phyloP scores from a whole-genome alignment of 2,329 filamentous ascomycete species.

The Macrophomina phaseolina region DNA sequence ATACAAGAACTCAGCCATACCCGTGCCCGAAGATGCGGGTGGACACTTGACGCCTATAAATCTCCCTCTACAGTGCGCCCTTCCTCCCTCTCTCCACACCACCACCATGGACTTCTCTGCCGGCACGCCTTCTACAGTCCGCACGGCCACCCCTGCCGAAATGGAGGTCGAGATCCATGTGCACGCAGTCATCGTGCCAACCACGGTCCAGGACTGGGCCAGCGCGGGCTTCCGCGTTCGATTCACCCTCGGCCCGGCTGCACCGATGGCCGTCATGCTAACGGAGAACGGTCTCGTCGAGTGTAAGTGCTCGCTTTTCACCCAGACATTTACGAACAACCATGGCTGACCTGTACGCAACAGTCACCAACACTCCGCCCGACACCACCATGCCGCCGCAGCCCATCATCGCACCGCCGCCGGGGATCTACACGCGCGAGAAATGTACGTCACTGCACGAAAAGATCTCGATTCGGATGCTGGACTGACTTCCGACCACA shows the following conservation, averaged over 20 bases:
- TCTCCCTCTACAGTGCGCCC: too few relatives aligned
- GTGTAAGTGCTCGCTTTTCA: neutral
- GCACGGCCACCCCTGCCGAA: neutral
- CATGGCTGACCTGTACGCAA: neutral
- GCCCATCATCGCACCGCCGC: neutral
- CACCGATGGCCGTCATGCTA: neutral
- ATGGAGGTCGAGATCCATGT: neutral
- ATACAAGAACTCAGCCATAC: too few relatives aligned
- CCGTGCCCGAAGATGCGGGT: too few relatives aligned
- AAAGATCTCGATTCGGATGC: neutral
- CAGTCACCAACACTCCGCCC: neutral
- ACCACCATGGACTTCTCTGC: neutral
- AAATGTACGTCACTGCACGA: neutral
- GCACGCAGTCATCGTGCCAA: neutral
- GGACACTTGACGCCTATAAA: too few relatives aligned
- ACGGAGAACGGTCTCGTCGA: neutral
- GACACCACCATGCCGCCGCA: neutral
- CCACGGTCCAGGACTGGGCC: constrained; percentile 2
- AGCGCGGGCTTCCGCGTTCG: constrained; percentile 1
- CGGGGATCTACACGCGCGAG: neutral
- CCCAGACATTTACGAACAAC: too few relatives aligned
- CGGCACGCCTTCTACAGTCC: neutral
- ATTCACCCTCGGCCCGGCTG: neutral
- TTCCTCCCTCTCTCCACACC: neutral
- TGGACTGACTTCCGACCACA: neutral